phyloP scores from a whole-genome alignment of 108 stramenopile species.

The Cylindrotheca closterium region DNA sequence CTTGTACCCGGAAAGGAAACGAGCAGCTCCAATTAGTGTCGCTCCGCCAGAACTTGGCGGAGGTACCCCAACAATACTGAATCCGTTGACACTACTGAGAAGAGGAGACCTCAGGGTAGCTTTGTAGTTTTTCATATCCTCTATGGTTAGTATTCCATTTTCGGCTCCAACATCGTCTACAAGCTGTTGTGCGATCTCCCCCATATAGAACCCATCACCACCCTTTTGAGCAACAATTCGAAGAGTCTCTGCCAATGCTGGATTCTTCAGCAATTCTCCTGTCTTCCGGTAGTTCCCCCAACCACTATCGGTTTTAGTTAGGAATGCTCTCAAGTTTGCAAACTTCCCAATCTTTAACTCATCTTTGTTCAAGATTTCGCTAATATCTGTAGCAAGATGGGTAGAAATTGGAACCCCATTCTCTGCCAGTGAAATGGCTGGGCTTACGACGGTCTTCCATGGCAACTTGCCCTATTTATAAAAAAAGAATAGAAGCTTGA shows the following conservation, averaged over 20 bases:
- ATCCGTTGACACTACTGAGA: slow-evolving; percentile 46
- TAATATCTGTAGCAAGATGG: slow-evolving; percentile 49
- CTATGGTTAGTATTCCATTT: slow-evolving; percentile 69
- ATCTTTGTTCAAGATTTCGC: neutral
- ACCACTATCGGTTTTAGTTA: slow-evolving; percentile 42
- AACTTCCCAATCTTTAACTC: slow-evolving; percentile 12
- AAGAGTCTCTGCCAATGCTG: slow-evolving; percentile 53
- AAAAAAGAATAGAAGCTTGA: neutral
- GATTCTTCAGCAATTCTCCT: slow-evolving; percentile 65
- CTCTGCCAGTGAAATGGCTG: slow-evolving; percentile 57
- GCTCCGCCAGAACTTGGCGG: slow-evolving; percentile 86
- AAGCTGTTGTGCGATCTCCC: slow-evolving; percentile 42
- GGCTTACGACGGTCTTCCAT: slow-evolving; percentile 66
- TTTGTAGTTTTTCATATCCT: slow-evolving; percentile 60
- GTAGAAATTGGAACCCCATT: slow-evolving; percentile 46
- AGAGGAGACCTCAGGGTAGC: slow-evolving; percentile 55
- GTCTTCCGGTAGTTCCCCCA: slow-evolving; percentile 34
- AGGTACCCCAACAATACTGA: slow-evolving; percentile 65
- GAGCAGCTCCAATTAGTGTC: slow-evolving; percentile 59
- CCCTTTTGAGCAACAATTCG: slow-evolving; percentile 54
- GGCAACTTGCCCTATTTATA: slow-evolving; percentile 13
- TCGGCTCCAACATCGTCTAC: slow-evolving; percentile 52
- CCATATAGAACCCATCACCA: slow-evolving; percentile 58
- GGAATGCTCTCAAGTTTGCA: slow-evolving; percentile 19
- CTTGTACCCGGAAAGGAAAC: slow-evolving; percentile 61